phyloP scores from a whole-genome alignment of 257 asterid species.

The Ajuga chamaepitys region DNA sequence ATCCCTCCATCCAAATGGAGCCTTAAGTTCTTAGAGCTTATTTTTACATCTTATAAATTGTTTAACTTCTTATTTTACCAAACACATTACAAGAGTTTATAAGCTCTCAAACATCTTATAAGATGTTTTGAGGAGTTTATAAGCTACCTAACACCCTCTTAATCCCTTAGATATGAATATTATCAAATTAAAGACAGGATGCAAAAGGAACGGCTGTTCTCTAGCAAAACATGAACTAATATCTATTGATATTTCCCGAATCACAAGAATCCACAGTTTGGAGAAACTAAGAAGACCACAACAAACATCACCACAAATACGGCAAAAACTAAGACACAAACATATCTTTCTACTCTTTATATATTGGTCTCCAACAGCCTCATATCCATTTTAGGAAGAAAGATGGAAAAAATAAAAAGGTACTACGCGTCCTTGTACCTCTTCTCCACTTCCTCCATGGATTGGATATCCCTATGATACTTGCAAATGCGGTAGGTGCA shows the following conservation, averaged over 20 bases:
- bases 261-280: conserved; percentile 2
- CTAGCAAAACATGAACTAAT: too few species aligned
- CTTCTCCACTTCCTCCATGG: conserved; percentile 74
- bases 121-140: too few species aligned
- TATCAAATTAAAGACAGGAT: too few species aligned
- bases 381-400: neutral
- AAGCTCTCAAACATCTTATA: too few species aligned
- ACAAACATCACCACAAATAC: neutral
- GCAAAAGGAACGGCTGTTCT: too few species aligned
- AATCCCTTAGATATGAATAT: too few species aligned
- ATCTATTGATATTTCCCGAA: conserved; percentile 3
- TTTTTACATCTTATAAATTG: too few species aligned
- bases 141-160: too few species aligned
- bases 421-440: conserved; percentile 71
- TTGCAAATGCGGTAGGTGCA: conserved; percentile 74
- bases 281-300: neutral
- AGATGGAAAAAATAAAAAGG: neutral
- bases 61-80: too few species aligned
- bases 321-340: neutral
- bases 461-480: conserved; percentile 52
- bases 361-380: neutral
- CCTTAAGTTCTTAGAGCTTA: too few species aligned
- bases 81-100: too few species aligned
- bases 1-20: too few species aligned
- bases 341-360: neutral